Conservation (phyloP, 768 basidiomycete species). For the Russula ochroleuca region DNA sequence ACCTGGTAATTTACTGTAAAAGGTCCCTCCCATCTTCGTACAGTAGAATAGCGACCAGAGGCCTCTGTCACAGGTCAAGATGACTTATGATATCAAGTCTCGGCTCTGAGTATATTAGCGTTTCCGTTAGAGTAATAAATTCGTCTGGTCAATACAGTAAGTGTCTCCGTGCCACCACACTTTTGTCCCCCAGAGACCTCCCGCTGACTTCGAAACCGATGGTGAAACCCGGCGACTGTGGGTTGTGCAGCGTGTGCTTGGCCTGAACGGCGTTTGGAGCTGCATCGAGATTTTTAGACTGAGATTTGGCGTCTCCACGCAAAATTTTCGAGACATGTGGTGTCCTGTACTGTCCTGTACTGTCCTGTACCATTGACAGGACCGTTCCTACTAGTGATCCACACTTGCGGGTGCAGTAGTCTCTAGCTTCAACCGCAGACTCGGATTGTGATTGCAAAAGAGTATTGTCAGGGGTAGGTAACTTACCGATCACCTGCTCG, state of each 20-base stretch:
- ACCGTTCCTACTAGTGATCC: not conserved
- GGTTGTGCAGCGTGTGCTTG: not conserved
- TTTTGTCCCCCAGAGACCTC: not conserved
- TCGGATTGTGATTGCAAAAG: not conserved
- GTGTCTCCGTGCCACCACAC: not conserved
- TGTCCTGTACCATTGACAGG: not conserved
- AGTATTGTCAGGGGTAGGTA: not conserved
- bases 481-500: not conserved
- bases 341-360: not conserved
- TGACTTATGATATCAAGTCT: not conserved
- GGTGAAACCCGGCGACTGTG: not conserved
- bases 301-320: not conserved
- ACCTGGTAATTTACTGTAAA: not conserved
- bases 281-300: not conserved
- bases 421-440: not conserved
- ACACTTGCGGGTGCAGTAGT: not conserved
- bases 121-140: not conserved
- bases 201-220: not conserved
- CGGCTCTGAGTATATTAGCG: not conserved
- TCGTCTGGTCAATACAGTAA: not conserved
- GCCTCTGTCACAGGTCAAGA: not conserved
- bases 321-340: slow-evolving; percentile 2
- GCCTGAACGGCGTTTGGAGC: slow-evolving; percentile 11
- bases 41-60: not conserved
- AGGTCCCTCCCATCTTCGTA: not conserved